These are phyloP conservation scores for Amanita fuliginea DNA, from an alignment of 768 basidiomycete genomes.

Conservation along the genomic window DNA sequence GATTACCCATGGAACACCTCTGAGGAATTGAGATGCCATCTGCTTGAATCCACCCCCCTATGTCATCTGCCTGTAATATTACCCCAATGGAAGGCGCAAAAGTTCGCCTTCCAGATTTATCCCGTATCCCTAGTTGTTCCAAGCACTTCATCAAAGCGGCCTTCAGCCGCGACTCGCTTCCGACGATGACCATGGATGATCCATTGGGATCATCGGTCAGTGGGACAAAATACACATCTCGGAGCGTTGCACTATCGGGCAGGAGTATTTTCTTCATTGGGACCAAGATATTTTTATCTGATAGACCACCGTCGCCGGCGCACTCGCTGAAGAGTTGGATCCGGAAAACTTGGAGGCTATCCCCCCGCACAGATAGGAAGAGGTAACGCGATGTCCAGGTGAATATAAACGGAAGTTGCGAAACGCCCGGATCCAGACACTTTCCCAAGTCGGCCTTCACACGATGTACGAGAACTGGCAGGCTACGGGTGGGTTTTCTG, in stretches of 20 bases:
- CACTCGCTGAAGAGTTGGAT: slow-evolving; percentile 12
- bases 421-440: slow-evolving; percentile 7
- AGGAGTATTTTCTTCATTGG: slow-evolving; percentile 13
- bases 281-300: slow-evolving; percentile 6
- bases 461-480: slow-evolving; percentile 13
- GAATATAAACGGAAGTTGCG: slow-evolving; percentile 15
- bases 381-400: slow-evolving; percentile 16
- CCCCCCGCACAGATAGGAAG: slow-evolving; percentile 13
- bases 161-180: slow-evolving; percentile 7
- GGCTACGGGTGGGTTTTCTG: slow-evolving; percentile 10
- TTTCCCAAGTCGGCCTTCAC: slow-evolving; percentile 10
- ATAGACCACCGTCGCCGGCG: background rate
- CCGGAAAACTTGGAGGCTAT: slow-evolving; percentile 11
- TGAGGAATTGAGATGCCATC: slow-evolving; percentile 7
- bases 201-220: background rate
- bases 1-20: slow-evolving; percentile 12
- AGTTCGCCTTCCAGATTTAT: background rate
- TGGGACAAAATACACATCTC: slow-evolving; percentile 15
- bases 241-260: slow-evolving; percentile 12
- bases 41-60: slow-evolving; percentile 15
- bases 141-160: background rate
- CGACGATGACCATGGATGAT: slow-evolving; percentile 8
- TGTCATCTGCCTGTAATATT: slow-evolving; percentile 9
- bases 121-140: background rate
- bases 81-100: background rate